Base-by-base conservation (phyloP, 2,329 filamentous ascomycete species). In the Fusarium sp. region DNA sequence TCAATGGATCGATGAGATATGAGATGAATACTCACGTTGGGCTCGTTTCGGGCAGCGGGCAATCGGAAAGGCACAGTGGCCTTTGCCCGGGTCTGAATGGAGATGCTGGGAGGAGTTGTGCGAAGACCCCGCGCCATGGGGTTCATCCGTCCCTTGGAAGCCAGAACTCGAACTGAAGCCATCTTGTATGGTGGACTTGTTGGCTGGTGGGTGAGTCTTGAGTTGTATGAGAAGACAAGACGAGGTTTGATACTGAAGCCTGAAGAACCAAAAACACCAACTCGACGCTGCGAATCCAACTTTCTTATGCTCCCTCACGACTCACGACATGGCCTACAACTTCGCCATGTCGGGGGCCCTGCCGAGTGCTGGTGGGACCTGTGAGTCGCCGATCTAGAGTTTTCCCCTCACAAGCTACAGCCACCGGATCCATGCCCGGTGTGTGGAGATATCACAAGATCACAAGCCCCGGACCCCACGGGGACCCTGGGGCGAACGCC, bases 21-120 rank as follows among this genome's bases (percentile, higher is more conserved):
- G 12, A 5, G 7, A 28, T 40, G 10, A 15, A 4, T 6, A 60
- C 76, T 63, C 28, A 78, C 78, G 56, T 78, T 80, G 39, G 76
- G 76, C 68, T 80, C 78, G 48, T 80, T 79, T 34, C 77, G 71
- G 41, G 75, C 68, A 30, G 70, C 75, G 4, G 78, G 78, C 7
- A 80, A 56, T 16, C 73, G 72, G 65, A 80, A 80, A 5, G 78
- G 78, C 3, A 72, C 59, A 8, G 74, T 79, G 0, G 74, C 66
- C 28, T 76, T 75, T 39, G 63, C 62, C 37, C 77, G 68, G 47
- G 31, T 69, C 62, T 77, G 76, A 5, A 71, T 27, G 11, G 63
- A 36, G 47, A 75, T 39, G 13, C 59, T 51, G 27, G 58, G 44
- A 10, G 63, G 34, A 18, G 60, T 43, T 58, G 60, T 52, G 12